phyloP scores from a whole-genome alignment of 2,329 filamentous ascomycete genomes.

The Cyphellophora europaea region DNA sequence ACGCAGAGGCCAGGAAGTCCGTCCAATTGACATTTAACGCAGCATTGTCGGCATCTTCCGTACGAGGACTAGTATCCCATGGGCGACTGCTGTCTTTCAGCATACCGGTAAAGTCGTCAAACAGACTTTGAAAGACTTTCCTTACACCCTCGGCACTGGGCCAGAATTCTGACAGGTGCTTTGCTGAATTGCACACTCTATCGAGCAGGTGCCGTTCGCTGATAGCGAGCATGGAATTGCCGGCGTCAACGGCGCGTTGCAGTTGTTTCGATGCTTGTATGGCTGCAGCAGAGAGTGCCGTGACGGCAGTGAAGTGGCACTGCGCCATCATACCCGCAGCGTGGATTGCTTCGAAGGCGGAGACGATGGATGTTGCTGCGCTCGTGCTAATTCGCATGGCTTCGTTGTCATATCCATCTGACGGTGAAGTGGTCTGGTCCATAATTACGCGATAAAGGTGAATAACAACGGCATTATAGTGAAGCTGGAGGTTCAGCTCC shows the following conservation, averaged over 20 bases:
- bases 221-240: neutral
- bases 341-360: slow-evolving; percentile 4
- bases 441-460: slow-evolving; percentile 4
- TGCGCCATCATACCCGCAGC: neutral
- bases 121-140: too few species aligned
- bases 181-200: too few species aligned
- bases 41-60: too few species aligned
- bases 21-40: too few species aligned
- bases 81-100: too few species aligned
- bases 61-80: too few species aligned
- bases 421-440: neutral
- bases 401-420: neutral
- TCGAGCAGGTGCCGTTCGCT: too few species aligned
- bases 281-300: slow-evolving; percentile 2
- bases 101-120: too few species aligned
- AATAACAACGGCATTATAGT: slow-evolving; percentile 7
- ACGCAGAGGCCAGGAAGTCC: too few species aligned
- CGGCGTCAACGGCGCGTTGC: neutral
- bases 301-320: slow-evolving; percentile 3
- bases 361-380: slow-evolving; percentile 3
- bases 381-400: neutral
- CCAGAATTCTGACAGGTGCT: too few species aligned
- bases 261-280: neutral
- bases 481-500: slow-evolving; percentile 6
- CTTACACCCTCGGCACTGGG: too few species aligned